Percentiles rank a stretch among this genome's conserved stretches.
phyloP scores from a whole-genome alignment of 169 alveolate species.

The Haemoproteus tartakovskyi region DNA sequence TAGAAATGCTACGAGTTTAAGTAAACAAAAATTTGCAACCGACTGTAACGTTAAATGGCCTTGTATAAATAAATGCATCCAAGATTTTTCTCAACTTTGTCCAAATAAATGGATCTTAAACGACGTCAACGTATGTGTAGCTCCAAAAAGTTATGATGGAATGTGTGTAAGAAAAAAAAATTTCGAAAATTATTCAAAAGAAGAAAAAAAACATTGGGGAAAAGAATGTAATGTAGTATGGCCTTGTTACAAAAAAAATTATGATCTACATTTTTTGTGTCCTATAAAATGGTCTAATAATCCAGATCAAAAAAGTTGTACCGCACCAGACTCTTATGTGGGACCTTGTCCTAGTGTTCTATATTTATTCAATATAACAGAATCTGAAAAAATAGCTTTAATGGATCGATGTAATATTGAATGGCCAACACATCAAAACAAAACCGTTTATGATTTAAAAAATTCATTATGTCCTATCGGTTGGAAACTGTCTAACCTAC shows the following conservation, averaged over 20 bases:
- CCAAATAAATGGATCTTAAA: slow-evolving; percentile 50
- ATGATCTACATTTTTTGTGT: slow-evolving; percentile 4
- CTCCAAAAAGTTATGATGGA: slow-evolving; percentile 65
- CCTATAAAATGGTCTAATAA: slow-evolving; percentile 63
- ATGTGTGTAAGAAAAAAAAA: slow-evolving; percentile 68
- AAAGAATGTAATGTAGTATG: slow-evolving; percentile 69
- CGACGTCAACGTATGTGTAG: slow-evolving; percentile 68
- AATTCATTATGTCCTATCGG: slow-evolving; percentile 53
- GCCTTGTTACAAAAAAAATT: slow-evolving; percentile 69
- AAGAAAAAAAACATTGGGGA: slow-evolving; percentile 67
- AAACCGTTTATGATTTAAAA: background rate
- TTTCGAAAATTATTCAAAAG: slow-evolving; percentile 62
- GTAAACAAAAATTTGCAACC: slow-evolving; percentile 21
- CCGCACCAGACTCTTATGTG: slow-evolving; percentile 67
- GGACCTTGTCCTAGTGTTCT: slow-evolving; percentile 69
- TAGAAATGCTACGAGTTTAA: slow-evolving; percentile 16
- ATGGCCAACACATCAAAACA: slow-evolving; percentile 28
- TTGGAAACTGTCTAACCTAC: slow-evolving; percentile 16
- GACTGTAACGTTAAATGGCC: slow-evolving; percentile 56
- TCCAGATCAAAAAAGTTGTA: slow-evolving; percentile 67
- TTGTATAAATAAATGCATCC: slow-evolving; percentile 10
- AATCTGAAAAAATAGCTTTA: slow-evolving; percentile 12
- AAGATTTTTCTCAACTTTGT: slow-evolving; percentile 4
- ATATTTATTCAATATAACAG: slow-evolving; percentile 30
- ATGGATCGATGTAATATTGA: slow-evolving; percentile 62